phyloP scores from a whole-genome alignment of 495 filamentous ascomycete species.

The Chaetomium tenue region DNA sequence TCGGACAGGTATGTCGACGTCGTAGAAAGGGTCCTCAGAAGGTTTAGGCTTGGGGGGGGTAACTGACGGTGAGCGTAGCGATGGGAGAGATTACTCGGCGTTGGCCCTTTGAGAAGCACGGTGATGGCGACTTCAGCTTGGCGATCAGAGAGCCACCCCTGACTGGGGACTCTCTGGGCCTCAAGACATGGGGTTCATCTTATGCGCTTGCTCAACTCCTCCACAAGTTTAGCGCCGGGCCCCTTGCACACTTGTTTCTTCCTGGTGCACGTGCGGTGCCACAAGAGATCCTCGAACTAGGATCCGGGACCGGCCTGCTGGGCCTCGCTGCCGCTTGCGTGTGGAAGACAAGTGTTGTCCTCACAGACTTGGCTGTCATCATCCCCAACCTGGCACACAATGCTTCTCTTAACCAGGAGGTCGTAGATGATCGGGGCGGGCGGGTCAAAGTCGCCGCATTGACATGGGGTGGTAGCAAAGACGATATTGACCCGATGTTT shows the following conservation, averaged over 20 bases:
- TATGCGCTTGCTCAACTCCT: constrained; percentile 82
- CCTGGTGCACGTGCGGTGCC: constrained; percentile 15
- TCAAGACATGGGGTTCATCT: constrained; percentile 90
- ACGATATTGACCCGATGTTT: constrained; percentile 39
- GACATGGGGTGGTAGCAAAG: constrained; percentile 42
- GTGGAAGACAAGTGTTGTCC: constrained; percentile 42
- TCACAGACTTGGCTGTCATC: constrained; percentile 50
- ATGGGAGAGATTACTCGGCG: constrained; percentile 75
- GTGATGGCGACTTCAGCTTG: constrained; percentile 51
- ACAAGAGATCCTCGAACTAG: constrained; percentile 55
- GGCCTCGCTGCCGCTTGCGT: constrained; percentile 51
- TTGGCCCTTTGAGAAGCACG: constrained; percentile 59
- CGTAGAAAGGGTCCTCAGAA: not conserved
- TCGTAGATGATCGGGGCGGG: constrained; percentile 39
- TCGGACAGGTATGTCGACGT: constrained; percentile 45
- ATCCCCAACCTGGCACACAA: constrained; percentile 47
- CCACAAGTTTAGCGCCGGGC: constrained; percentile 35
- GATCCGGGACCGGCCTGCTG: constrained; percentile 63
- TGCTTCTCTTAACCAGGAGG: constrained; percentile 37
- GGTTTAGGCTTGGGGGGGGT: not conserved
- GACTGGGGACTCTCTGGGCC: constrained; percentile 81
- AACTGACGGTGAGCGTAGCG: constrained; percentile 43
- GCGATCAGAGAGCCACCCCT: constrained; percentile 81
- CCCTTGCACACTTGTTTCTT: constrained; percentile 42
- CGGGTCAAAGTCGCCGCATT: constrained; percentile 38